Base-by-base conservation (phyloP, 768 basidiomycete genomes). In the Russula compacta region DNA sequence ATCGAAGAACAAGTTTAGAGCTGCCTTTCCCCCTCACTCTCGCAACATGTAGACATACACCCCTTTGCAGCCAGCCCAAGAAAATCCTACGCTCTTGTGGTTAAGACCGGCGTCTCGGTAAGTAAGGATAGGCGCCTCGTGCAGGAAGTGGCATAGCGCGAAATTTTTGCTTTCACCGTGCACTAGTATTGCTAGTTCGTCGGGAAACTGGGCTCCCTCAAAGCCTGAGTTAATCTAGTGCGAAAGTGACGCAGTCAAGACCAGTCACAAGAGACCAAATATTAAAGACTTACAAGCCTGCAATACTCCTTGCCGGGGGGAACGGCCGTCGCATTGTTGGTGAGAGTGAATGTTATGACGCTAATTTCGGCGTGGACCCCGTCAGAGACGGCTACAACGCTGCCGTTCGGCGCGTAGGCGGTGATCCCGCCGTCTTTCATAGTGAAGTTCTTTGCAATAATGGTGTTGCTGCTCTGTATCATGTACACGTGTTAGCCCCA, bases 161-260 rank as follows among this genome's bases (percentile, higher is more conserved):
- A 58, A 36, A 11, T 52, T 4, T 14, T 52, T 21, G 50, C 49
- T 24, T 40, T 44, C 58, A 17, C 57, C 57, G 10, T 40, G n/a
- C 21, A 21, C 44, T 42, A n/a, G n/a, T 12, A 61, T 32, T 29
- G 54, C 54, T 4, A 57, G 48, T 4, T 12, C 14, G 19, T 12
- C 40, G 7, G 59, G 53, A 39, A 49, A 56, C 38, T 55, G 24
- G 29, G 6, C 6, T 9, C 60, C 60, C 39, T 50, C 39, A 8
- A 54, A 39, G 48, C 53, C 56, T 2, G 60, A 50, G 17, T 51
- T 51, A 21, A 51, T 57, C 60, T 61, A n/a, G n/a, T 29, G 24
- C 24, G 24, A 29, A 29, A 2, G 24, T 29, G 24, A 29, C 24
- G 24, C 24, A 29, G 24, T 29, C 24, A 29, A 29, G 24, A 29